Conservation (phyloP, 176 grass and related monocot genomes). For the Paspalum vaginatum region DNA sequence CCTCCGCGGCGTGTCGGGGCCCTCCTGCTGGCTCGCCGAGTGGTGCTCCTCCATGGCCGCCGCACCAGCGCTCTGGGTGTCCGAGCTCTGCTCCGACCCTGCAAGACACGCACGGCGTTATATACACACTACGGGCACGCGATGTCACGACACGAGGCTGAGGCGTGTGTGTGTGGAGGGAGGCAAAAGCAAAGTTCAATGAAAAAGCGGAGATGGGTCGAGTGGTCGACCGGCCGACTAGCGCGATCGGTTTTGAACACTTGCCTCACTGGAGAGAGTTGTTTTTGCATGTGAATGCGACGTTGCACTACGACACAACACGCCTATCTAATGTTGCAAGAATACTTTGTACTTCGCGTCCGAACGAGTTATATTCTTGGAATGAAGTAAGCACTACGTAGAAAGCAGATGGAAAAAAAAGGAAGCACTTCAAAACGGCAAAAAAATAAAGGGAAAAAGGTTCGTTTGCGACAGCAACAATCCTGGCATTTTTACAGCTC, state of each 20-base stretch:
- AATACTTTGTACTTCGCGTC: not conserved
- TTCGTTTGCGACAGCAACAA: not conserved
- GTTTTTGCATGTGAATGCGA: constrained; percentile 38
- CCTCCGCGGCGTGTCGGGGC: constrained; percentile 35
- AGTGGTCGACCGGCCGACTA: not conserved
- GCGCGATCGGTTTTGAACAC: constrained; percentile 35
- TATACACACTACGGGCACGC: constrained; percentile 21
- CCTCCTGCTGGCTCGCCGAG: constrained; percentile 26
- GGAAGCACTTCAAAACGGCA: not conserved
- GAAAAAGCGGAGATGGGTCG: not conserved
- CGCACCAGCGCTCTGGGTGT: constrained; percentile 25
- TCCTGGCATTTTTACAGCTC: not conserved
- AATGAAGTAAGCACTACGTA: not conserved
- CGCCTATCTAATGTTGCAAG: constrained; percentile 4
- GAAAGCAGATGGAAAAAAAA: constrained; percentile 37
- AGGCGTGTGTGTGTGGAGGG: not conserved
- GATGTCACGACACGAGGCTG: not conserved
- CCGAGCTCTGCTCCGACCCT: constrained; percentile 58
- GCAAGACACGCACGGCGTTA: not conserved
- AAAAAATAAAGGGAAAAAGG: not conserved
- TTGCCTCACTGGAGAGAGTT: not conserved
- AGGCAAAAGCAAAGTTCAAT: not conserved
- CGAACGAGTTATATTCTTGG: constrained; percentile 16
- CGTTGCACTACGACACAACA: not conserved
- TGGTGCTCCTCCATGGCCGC: constrained; percentile 56